Conservation (phyloP, 371 early-diverging fungal genomes). For the Capillidium rhysosporum region DNA sequence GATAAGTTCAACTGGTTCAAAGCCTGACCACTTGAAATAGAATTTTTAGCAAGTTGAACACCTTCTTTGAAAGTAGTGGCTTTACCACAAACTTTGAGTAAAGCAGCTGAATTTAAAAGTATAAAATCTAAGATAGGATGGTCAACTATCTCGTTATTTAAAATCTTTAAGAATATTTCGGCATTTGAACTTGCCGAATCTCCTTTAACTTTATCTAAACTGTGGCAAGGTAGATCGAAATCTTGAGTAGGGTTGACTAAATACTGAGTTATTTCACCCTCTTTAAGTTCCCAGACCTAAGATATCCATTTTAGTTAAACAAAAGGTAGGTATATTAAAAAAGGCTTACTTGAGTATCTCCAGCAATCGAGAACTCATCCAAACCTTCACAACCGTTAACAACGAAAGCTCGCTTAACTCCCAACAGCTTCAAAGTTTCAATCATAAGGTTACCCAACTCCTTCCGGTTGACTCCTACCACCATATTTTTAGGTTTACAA, state of each 20-base stretch:
- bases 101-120: constrained; percentile 69
- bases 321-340: neutral
- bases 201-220: constrained; percentile 53
- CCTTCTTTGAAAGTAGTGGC: constrained; percentile 54
- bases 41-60: constrained; percentile 48
- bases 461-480: constrained; percentile 76
- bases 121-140: constrained; percentile 78
- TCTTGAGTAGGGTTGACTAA: constrained; percentile 60
- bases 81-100: constrained; percentile 61
- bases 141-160: constrained; percentile 21
- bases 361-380: constrained; percentile 68
- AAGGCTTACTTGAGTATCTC: constrained; percentile 38
- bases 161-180: constrained; percentile 33
- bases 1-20: constrained; percentile 24
- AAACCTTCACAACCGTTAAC: constrained; percentile 63
- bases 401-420: constrained; percentile 54
- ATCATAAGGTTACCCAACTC: constrained; percentile 64
- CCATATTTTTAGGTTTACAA: constrained; percentile 52
- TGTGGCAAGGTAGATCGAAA: constrained; percentile 63
- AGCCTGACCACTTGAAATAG: constrained; percentile 50
- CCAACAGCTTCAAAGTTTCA: constrained; percentile 53
- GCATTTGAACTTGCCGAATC: constrained; percentile 60
- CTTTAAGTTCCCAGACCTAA: constrained; percentile 45
- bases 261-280: constrained; percentile 33
- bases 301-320: neutral